Percentiles rank a stretch among this genome's conserved stretches.
These are phyloP conservation scores for Anastatica hierochuntica DNA, from an alignment of 345 rosid species.

Conservation along the genomic window DNA sequence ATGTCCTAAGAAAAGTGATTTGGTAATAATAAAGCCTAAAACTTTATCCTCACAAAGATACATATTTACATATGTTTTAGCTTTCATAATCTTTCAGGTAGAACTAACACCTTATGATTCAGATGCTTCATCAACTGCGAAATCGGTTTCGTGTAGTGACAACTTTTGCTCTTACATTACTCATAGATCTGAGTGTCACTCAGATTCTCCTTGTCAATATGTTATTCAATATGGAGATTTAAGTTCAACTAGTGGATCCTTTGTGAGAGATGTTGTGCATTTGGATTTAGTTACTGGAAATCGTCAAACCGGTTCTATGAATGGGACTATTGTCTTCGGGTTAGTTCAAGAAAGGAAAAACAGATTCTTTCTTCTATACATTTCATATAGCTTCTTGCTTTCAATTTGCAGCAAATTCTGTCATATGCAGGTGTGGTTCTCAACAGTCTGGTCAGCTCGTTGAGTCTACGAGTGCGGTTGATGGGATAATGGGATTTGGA, in stretches of 20 bases:
- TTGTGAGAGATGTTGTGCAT: constrained; percentile 46
- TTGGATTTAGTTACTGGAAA: constrained; percentile 56
- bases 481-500: constrained; percentile 91
- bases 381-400: too few species aligned
- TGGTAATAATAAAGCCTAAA: constrained; percentile 50
- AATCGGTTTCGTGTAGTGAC: constrained; percentile 39
- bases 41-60: background rate
- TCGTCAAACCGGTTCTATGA: constrained; percentile 36
- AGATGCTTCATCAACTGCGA: constrained; percentile 39
- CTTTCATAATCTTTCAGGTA: constrained; percentile 34
- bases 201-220: constrained; percentile 46
- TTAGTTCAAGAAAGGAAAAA: constrained; percentile 22
- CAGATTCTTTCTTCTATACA: background rate
- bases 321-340: constrained; percentile 70
- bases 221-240: constrained; percentile 69
- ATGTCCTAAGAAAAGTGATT: constrained; percentile 70
- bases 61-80: background rate
- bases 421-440: constrained; percentile 57
- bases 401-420: too few species aligned
- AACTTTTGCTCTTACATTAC: constrained; percentile 49
- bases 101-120: constrained; percentile 48
- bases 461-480: constrained; percentile 56
- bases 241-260: constrained; percentile 65
- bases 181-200: constrained; percentile 49
- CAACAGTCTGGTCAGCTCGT: constrained; percentile 75